Percentiles rank a stretch among this genome's conserved stretches.
These are phyloP conservation scores for Xylaria arbuscula DNA, from an alignment of 2,329 filamentous ascomycete genomes.

Conservation along the genomic window DNA sequence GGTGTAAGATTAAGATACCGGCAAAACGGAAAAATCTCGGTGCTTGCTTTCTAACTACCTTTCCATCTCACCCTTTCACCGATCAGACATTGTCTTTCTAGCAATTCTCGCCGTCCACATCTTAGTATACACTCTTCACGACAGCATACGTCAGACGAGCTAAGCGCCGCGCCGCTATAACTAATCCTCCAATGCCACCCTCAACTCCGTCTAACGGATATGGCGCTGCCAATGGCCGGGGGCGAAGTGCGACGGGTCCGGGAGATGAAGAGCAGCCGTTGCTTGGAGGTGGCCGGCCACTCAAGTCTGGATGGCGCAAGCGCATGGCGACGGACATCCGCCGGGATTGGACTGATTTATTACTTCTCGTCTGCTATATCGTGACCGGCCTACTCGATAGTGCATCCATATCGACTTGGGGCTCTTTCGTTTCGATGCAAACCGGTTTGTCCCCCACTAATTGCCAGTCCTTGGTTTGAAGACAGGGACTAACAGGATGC, in stretches of 20 bases:
- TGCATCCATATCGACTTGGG: conserved; percentile 80
- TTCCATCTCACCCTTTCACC: not conserved
- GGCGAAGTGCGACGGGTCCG: conserved; percentile 23
- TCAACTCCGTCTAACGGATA: conserved; percentile 46
- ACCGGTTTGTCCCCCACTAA: conserved; percentile 64
- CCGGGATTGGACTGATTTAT: conserved; percentile 72
- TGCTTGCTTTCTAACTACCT: not conserved
- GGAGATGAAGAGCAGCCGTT: conserved; percentile 52
- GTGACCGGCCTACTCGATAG: conserved; percentile 83
- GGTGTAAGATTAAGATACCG: not conserved
- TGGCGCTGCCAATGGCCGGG: conserved; percentile 40
- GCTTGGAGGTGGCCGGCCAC: conserved; percentile 37
- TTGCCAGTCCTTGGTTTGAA: not conserved
- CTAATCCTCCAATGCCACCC: conserved; percentile 22
- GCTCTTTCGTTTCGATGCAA: conserved; percentile 86
- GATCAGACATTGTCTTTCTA: not conserved
- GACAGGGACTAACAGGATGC: conserved; percentile 20
- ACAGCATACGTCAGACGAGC: not conserved
- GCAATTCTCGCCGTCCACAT: not conserved
- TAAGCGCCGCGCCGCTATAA: not conserved
- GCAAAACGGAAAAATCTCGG: conserved; percentile 10
- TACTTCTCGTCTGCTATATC: conserved; percentile 78
- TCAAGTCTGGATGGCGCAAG: conserved; percentile 47
- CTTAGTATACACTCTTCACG: not conserved
- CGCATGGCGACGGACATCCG: conserved; percentile 61